Evolutionary conservation across 495 filamentous ascomycete species (phyloP), one percentile per base, ranked within the genome.

Genomic region (Penicillium fimorum): DNA sequence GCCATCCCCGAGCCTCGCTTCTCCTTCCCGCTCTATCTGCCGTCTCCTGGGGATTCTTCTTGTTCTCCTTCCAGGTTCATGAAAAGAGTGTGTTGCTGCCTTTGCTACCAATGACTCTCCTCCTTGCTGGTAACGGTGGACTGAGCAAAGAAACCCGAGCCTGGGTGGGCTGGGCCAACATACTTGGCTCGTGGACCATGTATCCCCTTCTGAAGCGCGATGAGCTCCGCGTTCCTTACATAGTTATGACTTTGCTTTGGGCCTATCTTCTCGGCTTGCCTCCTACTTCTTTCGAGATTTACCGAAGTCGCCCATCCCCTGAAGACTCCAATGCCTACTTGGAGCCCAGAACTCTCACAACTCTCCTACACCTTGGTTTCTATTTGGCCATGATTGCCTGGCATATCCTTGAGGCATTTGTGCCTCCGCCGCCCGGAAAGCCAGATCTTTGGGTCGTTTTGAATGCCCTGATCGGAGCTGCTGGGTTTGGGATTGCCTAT

Each of bases 11-110:
- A 12, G 90, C 87, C 50, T 83, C 86, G 8, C 76, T 95, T 20
- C 73, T 97, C 2, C 90, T 91, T 3, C 82, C 88, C 9, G 90
- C 88, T 0, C 77, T 97, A 17, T 87, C 91, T 2, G 79, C 86
- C 15, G 90, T 87, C 0, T 87, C 92, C 1, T 98, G 94, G 94
- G 94, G 89, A 3, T 98, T 98, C 77, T 98, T 97, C 71, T 75
- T 98, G 11, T 96, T 92, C 71, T 92, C 89, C 50, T 98, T 96
- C 73, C 94, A 98, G 61, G 94, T 98, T 0, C 94, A 98, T 69
- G 94, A 98, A 72, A 98, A 98, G 76, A 95, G 90, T 60, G 90
- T 96, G 0, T 77, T 98, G 5, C 82, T 98, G 0, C 94, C 94
- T 3, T 77, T 97, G 24, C 83, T 96, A 57, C 94, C 94, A 0